phyloP scores from a whole-genome alignment of 2,329 filamentous ascomycete species.

The Bipolaris bicolor region DNA sequence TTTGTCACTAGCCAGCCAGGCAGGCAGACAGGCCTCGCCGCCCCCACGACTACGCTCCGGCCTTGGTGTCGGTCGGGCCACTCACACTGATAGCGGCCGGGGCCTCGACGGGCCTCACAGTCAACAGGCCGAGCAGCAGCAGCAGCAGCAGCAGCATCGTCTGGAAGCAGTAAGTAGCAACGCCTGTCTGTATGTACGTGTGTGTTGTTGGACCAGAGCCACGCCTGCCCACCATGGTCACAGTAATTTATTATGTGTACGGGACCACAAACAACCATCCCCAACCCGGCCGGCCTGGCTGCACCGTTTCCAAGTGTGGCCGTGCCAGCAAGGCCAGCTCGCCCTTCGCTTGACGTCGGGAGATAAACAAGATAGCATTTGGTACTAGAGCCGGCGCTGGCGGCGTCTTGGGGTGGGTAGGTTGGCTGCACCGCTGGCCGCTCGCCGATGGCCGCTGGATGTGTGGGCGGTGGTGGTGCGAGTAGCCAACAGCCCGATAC shows the following conservation, averaged over 20 bases:
- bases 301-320: constrained; percentile 36
- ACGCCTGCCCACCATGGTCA: background rate
- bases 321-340: constrained; percentile 22
- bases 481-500: no score
- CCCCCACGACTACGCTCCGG: constrained; percentile 11
- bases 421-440: no score
- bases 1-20: no score
- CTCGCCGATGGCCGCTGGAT: no score
- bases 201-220: no score
- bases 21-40: background rate
- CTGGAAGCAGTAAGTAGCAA: no score
- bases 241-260: background rate
- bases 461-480: no score
- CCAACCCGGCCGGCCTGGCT: background rate
- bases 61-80: constrained; percentile 19
- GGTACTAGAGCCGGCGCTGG: constrained; percentile 6
- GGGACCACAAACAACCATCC: background rate
- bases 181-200: no score
- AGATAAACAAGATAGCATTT: constrained; percentile 21
- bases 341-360: constrained; percentile 25
- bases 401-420: background rate
- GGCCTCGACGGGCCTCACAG: background rate
- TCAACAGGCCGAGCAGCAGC: no score
- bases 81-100: constrained; percentile 5
- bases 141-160: no score